These are phyloP conservation scores for Microstegium vimineum DNA, from an alignment of 176 grass and related monocot genomes.

Conservation along the genomic window DNA sequence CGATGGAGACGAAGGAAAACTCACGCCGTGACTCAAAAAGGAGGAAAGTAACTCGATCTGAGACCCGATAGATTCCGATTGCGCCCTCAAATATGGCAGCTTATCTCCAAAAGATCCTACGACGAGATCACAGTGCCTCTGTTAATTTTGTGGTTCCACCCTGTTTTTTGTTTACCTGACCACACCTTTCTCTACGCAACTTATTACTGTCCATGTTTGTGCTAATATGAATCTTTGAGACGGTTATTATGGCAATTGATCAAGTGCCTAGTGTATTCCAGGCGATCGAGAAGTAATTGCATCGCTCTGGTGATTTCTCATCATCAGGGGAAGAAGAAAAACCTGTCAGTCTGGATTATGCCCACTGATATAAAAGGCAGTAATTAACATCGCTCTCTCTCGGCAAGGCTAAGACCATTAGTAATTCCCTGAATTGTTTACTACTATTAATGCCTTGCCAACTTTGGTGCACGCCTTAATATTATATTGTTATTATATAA, in stretches of 20 bases:
- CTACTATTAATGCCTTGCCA: neutral
- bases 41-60: neutral
- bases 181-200: neutral
- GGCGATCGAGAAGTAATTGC: neutral
- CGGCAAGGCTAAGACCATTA: neutral
- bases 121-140: neutral
- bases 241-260: neutral
- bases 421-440: constrained; percentile 3
- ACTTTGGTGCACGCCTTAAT: constrained; percentile 2
- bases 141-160: too few species aligned
- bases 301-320: neutral
- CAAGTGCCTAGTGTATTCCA: neutral
- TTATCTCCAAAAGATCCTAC: neutral
- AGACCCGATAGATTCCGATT: neutral
- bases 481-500: constrained; percentile 1
- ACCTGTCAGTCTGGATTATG: neutral
- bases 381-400: neutral
- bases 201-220: neutral
- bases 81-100: neutral
- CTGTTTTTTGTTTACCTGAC: too few species aligned
- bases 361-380: neutral
- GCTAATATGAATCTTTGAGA: neutral
- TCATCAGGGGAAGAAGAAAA: too few species aligned
- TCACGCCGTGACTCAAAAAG: neutral
- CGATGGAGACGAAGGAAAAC: neutral